These are phyloP conservation scores for Globisporangium lucens DNA, from an alignment of 352 stramenopile genomes.

Conservation along the genomic window DNA sequence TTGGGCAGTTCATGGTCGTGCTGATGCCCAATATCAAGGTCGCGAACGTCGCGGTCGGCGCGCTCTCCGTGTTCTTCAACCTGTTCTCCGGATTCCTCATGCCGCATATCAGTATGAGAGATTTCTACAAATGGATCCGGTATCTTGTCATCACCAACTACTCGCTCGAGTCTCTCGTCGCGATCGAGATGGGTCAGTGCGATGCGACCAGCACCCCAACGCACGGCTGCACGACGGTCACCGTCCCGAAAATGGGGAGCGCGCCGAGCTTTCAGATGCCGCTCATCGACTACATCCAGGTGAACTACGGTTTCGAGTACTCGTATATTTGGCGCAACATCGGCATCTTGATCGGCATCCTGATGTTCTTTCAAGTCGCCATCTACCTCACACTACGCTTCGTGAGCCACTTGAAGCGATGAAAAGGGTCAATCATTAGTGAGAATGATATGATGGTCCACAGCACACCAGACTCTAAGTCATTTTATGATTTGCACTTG, in stretches of 20 bases:
- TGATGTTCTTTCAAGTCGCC: slow-evolving; percentile 26
- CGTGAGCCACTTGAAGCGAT: slow-evolving; percentile 53
- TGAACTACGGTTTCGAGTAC: slow-evolving; percentile 29
- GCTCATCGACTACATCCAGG: slow-evolving; percentile 16
- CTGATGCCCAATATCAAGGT: slow-evolving; percentile 55
- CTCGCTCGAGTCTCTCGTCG: slow-evolving; percentile 19
- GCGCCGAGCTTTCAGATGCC: neutral
- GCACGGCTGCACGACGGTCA: slow-evolving; percentile 11
- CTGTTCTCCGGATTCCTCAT: slow-evolving; percentile 35
- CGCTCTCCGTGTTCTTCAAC: slow-evolving; percentile 47
- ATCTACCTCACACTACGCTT: slow-evolving; percentile 51
- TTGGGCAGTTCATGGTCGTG: slow-evolving; percentile 42
- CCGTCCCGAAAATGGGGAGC: neutral
- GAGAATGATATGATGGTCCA: neutral
- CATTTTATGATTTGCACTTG: neutral
- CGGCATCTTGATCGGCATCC: slow-evolving; percentile 26
- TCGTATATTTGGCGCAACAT: slow-evolving; percentile 23
- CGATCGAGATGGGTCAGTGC: slow-evolving; percentile 18
- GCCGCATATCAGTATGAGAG: slow-evolving; percentile 19
- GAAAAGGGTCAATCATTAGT: neutral
- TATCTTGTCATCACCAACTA: slow-evolving; percentile 29
- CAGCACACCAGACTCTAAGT: neutral
- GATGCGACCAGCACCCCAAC: neutral
- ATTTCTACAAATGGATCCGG: slow-evolving; percentile 28
- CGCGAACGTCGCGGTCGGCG: slow-evolving; percentile 44